Percentiles rank a stretch among this genome's conserved stretches.
Conservation (phyloP, 2,329 filamentous ascomycete genomes). For the Colletotrichum sp. region DNA sequence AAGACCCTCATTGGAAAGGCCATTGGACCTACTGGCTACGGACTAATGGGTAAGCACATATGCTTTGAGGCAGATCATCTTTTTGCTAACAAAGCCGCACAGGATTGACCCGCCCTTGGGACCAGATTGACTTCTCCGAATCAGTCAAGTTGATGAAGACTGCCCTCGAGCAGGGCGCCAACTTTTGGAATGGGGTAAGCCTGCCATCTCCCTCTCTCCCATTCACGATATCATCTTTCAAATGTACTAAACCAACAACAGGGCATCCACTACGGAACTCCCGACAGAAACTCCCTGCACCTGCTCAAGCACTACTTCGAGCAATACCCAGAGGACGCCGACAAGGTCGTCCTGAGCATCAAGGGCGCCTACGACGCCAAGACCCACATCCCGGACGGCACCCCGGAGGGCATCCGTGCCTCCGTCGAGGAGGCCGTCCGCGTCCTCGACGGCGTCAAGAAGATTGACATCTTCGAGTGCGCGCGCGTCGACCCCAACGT, state of each 20-base stretch:
- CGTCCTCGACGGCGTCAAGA: conserved; percentile 46
- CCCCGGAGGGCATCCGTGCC: conserved; percentile 50
- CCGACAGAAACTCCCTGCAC: conserved; percentile 54
- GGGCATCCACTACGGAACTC: conserved; percentile 50
- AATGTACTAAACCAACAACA: neutral
- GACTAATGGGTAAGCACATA: neutral
- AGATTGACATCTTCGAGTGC: conserved; percentile 58
- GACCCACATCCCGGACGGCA: conserved; percentile 41
- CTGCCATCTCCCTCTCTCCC: neutral
- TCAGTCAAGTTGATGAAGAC: conserved; percentile 16
- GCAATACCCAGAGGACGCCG: conserved; percentile 58
- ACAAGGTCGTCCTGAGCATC: conserved; percentile 59
- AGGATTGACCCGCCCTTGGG: neutral
- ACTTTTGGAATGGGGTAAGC: conserved; percentile 19
- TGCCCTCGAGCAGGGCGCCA: conserved; percentile 19
- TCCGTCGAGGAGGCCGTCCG: conserved; percentile 56
- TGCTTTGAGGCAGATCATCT: accelerated
- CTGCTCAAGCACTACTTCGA: conserved; percentile 60
- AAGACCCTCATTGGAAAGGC: neutral
- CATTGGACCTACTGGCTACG: neutral
- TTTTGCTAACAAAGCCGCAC: neutral
- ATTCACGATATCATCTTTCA: neutral
- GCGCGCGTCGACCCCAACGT: conserved; percentile 45
- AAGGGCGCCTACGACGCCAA: conserved; percentile 50
- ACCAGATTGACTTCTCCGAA: neutral